Conservation (phyloP, 1,284 basidiomycete species). For the Schizophyllum amplum region DNA sequence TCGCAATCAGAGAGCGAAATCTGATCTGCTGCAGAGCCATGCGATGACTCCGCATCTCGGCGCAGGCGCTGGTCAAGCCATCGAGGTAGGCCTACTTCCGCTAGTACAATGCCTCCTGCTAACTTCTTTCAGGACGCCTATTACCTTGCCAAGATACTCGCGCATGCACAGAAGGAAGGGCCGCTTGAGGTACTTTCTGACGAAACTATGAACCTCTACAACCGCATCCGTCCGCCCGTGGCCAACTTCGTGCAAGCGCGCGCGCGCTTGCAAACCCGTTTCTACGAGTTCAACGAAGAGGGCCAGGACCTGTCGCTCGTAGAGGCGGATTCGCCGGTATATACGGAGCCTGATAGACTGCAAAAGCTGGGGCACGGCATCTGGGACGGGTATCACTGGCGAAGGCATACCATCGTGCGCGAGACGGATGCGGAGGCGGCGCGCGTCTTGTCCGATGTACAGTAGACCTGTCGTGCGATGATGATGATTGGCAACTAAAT, state of each 20-base stretch:
- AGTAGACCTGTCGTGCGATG: no score
- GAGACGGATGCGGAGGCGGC: no score
- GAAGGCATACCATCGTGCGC: not conserved
- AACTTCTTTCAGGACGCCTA: not conserved
- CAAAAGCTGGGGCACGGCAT: not conserved
- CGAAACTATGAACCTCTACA: not conserved
- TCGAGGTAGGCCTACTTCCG: conserved; percentile 22
- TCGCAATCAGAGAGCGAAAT: not conserved
- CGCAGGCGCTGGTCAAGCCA: conserved; percentile 32
- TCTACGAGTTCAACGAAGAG: not conserved
- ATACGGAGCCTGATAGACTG: not conserved
- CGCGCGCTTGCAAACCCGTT: not conserved
- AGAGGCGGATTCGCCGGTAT: not conserved
- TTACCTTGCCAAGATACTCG: not conserved
- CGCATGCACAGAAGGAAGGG: not conserved
- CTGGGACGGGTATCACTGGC: not conserved
- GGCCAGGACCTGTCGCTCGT: not conserved
- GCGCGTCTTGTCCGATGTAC: no score
- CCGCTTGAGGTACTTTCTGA: not conserved
- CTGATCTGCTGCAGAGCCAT: conserved; percentile 15
- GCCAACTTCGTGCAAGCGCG: not conserved
- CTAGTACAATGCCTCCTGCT: not conserved
- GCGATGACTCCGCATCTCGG: conserved; percentile 33
- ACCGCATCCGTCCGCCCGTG: not conserved
- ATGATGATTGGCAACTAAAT: no score